Conservation (phyloP, 805 yeast genomes). For the Candida vaughaniae region DNA sequence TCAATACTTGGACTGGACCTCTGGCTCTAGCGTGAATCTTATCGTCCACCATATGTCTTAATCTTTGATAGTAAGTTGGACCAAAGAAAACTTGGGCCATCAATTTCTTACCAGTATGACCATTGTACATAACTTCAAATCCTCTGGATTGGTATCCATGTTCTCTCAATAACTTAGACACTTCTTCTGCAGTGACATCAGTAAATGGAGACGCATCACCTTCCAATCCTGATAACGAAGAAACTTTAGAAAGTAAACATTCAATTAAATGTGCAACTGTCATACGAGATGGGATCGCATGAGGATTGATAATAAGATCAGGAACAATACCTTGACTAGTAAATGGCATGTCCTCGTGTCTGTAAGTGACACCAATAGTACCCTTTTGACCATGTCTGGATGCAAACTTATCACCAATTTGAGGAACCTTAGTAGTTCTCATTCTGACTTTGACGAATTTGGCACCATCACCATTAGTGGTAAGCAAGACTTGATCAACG, state of each 20-base stretch:
- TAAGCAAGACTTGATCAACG: constrained; percentile 94
- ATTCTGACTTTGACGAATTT: constrained; percentile 97
- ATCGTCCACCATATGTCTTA: constrained; percentile 99
- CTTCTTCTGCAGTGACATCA: constrained; percentile 96
- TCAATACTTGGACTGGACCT: constrained; percentile 96
- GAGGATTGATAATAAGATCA: constrained; percentile 96
- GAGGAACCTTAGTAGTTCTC: constrained; percentile 98
- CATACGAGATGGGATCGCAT: constrained; percentile 99
- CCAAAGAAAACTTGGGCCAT: constrained; percentile 99
- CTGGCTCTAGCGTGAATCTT: constrained; percentile 99
- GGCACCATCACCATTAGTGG: constrained; percentile 98
- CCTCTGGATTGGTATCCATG: constrained; percentile 98
- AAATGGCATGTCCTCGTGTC: constrained; percentile 99
- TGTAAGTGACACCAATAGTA: constrained; percentile 97
- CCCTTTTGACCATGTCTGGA: constrained; percentile 99
- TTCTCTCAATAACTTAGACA: constrained; percentile 86
- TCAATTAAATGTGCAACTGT: constrained; percentile 99
- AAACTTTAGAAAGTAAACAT: constrained; percentile 93
- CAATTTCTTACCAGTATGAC: constrained; percentile 96
- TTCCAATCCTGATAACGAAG: constrained; percentile 91
- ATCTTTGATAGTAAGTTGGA: constrained; percentile 98
- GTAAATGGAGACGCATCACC: constrained; percentile 99
- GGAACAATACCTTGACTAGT: constrained; percentile 95
- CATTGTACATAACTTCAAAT: constrained; percentile 97
- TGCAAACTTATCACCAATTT: constrained; percentile 98